A percentile compares a stretch with the other conserved stretches of the same genome.
phyloP scores from a whole-genome alignment of 345 rosid species.

The Boechera retrofracta region DNA sequence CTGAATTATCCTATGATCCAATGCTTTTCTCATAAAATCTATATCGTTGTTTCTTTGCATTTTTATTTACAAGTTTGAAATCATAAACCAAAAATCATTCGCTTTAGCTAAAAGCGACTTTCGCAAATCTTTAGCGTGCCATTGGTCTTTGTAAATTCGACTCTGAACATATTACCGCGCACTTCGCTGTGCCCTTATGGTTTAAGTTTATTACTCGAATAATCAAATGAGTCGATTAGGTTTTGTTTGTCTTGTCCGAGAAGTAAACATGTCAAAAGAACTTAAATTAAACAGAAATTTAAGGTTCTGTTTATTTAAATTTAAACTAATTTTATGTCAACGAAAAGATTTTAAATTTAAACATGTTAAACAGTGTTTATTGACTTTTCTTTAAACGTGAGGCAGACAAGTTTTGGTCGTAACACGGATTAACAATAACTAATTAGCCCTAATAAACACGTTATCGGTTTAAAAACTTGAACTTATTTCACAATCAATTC shows the following conservation, averaged over 20 bases:
- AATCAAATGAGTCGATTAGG: too few relatives aligned
- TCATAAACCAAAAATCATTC: too few relatives aligned
- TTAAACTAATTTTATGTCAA: not conserved
- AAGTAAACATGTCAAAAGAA: not conserved
- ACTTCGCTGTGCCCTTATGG: too few relatives aligned
- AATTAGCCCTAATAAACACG: conserved; percentile 11
- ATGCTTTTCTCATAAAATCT: too few relatives aligned
- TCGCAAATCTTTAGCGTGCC: too few relatives aligned
- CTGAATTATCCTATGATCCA: too few relatives aligned
- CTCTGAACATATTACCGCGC: too few relatives aligned
- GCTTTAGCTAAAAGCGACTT: too few relatives aligned
- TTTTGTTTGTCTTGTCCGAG: not conserved
- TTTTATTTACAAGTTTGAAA: too few relatives aligned
- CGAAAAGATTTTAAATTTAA: not conserved
- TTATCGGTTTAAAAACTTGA: not conserved
- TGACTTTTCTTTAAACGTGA: not conserved
- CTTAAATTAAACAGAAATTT: not conserved
- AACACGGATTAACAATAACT: not conserved
- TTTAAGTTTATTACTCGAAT: too few relatives aligned
- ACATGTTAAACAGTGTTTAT: not conserved
- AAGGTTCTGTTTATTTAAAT: not conserved
- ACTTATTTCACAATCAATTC: not conserved
- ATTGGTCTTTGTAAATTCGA: too few relatives aligned
- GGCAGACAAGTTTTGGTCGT: not conserved
- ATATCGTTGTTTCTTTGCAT: too few relatives aligned